A percentile compares a stretch with the other conserved stretches of the same genome.
These are phyloP conservation scores for Diplodia sapinea DNA, from an alignment of 2,329 filamentous ascomycete genomes.

Conservation along the genomic window DNA sequence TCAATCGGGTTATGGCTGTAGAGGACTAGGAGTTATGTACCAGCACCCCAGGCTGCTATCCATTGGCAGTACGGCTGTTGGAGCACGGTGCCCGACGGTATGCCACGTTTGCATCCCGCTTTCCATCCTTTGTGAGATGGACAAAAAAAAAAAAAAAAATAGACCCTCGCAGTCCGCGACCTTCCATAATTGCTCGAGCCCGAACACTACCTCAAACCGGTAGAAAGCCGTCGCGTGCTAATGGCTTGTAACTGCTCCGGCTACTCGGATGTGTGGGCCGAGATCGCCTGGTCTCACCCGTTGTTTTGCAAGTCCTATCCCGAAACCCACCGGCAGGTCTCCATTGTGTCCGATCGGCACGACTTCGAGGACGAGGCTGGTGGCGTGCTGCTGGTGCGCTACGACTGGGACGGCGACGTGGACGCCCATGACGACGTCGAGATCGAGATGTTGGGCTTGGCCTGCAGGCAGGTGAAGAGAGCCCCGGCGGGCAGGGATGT, in stretches of 20 bases:
- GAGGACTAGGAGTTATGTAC: too few species aligned
- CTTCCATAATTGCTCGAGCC: not conserved
- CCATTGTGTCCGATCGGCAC: not conserved
- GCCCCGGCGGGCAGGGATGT: not conserved
- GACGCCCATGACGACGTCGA: not conserved
- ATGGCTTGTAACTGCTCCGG: not conserved
- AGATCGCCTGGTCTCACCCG: not conserved
- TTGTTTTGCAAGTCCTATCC: not conserved
- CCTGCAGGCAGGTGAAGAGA: not conserved
- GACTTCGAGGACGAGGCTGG: not conserved
- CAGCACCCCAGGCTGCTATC: not conserved
- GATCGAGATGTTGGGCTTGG: not conserved
- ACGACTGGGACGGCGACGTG: constrained; percentile 5
- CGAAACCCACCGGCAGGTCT: not conserved
- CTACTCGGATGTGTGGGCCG: not conserved
- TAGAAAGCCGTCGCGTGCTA: not conserved
- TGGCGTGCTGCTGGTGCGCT: not conserved
- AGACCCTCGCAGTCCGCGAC: not conserved
- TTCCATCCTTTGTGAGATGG: too few species aligned
- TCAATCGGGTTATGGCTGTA: too few species aligned
- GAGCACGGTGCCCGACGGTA: not conserved
- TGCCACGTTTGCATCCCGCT: too few species aligned
- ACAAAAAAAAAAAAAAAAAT: too few species aligned
- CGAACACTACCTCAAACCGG: not conserved
- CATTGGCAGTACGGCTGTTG: constrained; percentile 2